Conservation (phyloP, 2,329 filamentous ascomycete genomes). For the Teratosphaeria gauchensis region DNA sequence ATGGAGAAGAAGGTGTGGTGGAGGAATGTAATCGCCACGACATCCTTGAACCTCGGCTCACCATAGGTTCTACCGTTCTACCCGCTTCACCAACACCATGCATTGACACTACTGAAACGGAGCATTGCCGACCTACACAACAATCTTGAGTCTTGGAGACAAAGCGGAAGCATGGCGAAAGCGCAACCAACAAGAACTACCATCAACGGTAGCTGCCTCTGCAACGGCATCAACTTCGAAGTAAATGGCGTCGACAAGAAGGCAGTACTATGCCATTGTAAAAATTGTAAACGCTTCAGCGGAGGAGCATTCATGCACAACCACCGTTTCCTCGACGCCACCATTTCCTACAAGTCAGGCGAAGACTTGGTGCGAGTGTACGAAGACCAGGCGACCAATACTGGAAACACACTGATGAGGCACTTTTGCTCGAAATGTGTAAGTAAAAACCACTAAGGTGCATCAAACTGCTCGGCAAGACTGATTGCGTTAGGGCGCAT, state of each 20-base stretch:
- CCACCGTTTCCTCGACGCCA: conserved; percentile 17
- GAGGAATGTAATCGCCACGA: background rate
- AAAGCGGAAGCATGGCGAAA: background rate
- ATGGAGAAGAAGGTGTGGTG: background rate
- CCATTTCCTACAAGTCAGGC: conserved; percentile 16
- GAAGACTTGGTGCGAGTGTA: conserved; percentile 15
- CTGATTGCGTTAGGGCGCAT: conserved; percentile 9
- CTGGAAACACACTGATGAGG: conserved; percentile 15
- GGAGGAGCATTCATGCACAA: conserved; percentile 23
- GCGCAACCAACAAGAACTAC: conserved; percentile 1
- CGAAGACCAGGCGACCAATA: conserved; percentile 17
- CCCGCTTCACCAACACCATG: background rate
- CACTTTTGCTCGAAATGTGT: conserved; percentile 22
- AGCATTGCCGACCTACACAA: no score
- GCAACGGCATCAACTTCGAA: conserved; percentile 14
- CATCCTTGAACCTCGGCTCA: background rate
- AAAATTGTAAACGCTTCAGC: conserved; percentile 12
- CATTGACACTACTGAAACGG: background rate
- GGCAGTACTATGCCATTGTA: conserved; percentile 22
- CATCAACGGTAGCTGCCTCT: conserved; percentile 16
- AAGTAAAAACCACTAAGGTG: conserved; percentile 1
- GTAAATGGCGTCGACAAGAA: conserved; percentile 20
- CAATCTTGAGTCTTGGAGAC: no score
- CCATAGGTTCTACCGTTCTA: background rate
- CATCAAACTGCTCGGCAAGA: background rate